Evolutionary conservation across 176 grass and related monocot genomes (phyloP).

Genomic region (Zoysia pacifica): DNA sequence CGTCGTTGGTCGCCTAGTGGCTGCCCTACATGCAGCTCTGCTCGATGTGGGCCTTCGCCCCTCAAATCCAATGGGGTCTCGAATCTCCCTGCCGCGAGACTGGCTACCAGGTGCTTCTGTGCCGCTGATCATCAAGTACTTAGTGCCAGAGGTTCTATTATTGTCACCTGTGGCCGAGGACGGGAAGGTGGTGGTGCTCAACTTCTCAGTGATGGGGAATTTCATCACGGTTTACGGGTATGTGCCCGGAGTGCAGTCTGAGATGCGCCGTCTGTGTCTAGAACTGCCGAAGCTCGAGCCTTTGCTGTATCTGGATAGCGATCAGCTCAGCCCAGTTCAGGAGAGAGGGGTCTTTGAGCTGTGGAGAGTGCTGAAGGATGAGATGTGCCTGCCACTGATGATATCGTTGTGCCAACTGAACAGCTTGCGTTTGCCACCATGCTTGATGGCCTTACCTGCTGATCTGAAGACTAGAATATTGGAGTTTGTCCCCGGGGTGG

Average conservation of each 20-base stretch:
- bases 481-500: constrained; percentile 54
- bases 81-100: constrained; percentile 37
- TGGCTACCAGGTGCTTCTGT: constrained; percentile 41
- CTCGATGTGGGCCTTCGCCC: constrained; percentile 56
- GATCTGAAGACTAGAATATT: constrained; percentile 73
- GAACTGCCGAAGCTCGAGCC: constrained; percentile 54
- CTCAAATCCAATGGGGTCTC: constrained; percentile 5
- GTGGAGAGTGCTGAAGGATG: constrained; percentile 74
- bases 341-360: constrained; percentile 56
- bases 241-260: constrained; percentile 41
- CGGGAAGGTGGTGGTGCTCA: constrained; percentile 59
- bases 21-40: constrained; percentile 64
- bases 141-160: constrained; percentile 38
- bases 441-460: constrained; percentile 73
- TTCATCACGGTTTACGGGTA: constrained; percentile 60
- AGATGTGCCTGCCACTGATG: constrained; percentile 65
- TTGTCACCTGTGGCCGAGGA: constrained; percentile 12
- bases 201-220: constrained; percentile 58
- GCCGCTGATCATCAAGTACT: constrained; percentile 56
- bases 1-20: constrained; percentile 41
- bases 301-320: constrained; percentile 58
- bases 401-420: constrained; percentile 64
- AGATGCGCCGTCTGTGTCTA: constrained; percentile 58
- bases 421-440: constrained; percentile 55
- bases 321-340: constrained; percentile 39